Evolutionary conservation across 179 eudicot species (phyloP).

Genomic region (Sideroxylon spinosum): DNA sequence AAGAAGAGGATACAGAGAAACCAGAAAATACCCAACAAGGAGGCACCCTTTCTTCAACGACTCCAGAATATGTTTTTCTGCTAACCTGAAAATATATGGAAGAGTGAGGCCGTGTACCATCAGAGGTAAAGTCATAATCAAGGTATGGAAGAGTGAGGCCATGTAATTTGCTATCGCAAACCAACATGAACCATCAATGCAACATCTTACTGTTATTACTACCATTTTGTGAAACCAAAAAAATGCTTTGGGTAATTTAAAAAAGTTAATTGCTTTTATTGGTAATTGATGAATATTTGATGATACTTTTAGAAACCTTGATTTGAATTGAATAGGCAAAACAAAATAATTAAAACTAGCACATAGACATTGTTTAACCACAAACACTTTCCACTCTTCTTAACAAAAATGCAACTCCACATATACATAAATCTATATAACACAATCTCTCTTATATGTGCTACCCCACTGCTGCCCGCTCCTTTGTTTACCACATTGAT

Average conservation of each 20-base stretch:
- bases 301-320: background rate
- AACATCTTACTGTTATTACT: background rate
- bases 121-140: constrained; percentile 7
- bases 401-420: background rate
- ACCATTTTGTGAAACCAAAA: background rate
- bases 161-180: background rate
- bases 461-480: background rate
- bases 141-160: background rate
- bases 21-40: constrained; percentile 53
- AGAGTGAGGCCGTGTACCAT: background rate
- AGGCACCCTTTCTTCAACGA: constrained; percentile 66
- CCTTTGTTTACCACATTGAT: background rate
- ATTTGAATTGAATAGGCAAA: background rate
- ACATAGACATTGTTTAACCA: background rate
- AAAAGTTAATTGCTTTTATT: too few relatives aligned
- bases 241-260: background rate
- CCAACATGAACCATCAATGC: background rate
- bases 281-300: too few relatives aligned
- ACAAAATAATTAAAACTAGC: background rate
- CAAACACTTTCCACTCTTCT: background rate
- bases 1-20: background rate
- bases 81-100: constrained; percentile 46
- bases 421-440: background rate
- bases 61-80: constrained; percentile 65
- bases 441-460: background rate